Evolutionary conservation across 169 alveolate species (phyloP).

Genomic region (Plasmodium adleri): DNA sequence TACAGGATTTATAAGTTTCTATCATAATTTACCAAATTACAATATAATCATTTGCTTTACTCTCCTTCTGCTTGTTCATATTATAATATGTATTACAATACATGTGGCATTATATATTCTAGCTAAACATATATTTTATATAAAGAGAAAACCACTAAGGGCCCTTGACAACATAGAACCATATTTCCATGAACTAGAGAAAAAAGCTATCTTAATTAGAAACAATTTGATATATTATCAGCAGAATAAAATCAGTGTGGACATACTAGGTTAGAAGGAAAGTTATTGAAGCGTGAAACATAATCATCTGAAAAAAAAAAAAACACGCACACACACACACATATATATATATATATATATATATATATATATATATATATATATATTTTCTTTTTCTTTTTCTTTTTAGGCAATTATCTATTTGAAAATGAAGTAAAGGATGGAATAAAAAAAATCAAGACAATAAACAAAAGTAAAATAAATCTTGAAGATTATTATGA

Average conservation of each 20-base stretch:
- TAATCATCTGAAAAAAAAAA: not conserved
- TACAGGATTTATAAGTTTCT: conserved; percentile 48
- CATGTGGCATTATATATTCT: conserved; percentile 41
- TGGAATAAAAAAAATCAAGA: conserved; percentile 49
- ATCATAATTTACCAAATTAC: conserved; percentile 13
- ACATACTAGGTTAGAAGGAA: conserved; percentile 47
- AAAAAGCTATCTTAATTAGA: conserved; percentile 69
- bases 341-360: not conserved
- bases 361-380: not conserved
- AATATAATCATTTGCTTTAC: conserved; percentile 17
- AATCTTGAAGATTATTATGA: conserved; percentile 14
- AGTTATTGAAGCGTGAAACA: not conserved
- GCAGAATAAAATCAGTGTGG: conserved; percentile 65
- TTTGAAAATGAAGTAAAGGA: conserved; percentile 47
- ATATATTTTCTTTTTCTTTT: not conserved
- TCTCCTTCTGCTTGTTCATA: conserved; percentile 19
- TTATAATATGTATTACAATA: conserved; percentile 20
- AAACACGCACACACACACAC: not conserved
- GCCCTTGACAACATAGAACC: conserved; percentile 64
- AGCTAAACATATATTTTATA: conserved; percentile 48
- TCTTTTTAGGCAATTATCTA: conserved; percentile 27
- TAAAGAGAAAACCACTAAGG: conserved; percentile 61
- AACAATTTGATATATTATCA: conserved; percentile 52
- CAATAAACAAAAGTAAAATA: conserved; percentile 19
- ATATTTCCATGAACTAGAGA: conserved; percentile 67